Base-by-base conservation (phyloP, 2,329 filamentous ascomycete genomes). In the Claviceps sp. region DNA sequence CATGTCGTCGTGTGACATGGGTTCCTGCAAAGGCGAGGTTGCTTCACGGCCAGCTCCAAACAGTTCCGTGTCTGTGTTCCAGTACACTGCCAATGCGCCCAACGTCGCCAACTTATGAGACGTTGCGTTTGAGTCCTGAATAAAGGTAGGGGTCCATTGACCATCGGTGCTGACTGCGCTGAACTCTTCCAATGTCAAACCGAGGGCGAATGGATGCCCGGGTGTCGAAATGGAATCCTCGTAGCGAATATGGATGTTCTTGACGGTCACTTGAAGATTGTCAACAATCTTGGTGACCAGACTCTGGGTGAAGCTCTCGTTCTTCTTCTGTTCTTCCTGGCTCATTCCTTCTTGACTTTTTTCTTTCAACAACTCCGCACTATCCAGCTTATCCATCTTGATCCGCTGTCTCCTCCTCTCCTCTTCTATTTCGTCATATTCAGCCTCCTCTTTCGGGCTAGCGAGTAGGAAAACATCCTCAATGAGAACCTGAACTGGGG, bases 361-460 rank as follows among this genome's bases (percentile, higher is more conserved):
- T 64, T 97, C 91, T 67, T 95, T 95, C 57, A 98, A 72, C 57
- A 99, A 72, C 70, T 99, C 93, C 1, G 93, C 93, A 59, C 88
- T 95, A 66, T 98, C 93, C 6, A 99, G 78, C 70, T 96, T 95
- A 70, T 99, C 93, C 81, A 98, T 95, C 73, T 99, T 99, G 63
- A 98, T 78, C n/a, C 85, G 79, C 65, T 96, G 89, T 55, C 81
- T 82, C 63, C 93, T 79, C 50, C 82, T 79, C 59, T 91, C 87
- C 67, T 99, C 93, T 63, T 99, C 93, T 11, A 91, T 87, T 54
- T 90, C 82, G 59, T 98, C 84, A 66, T 95, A 97, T 61, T 90
- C 86, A 26, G 88, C 84, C 70, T 98, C 91, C 68, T 95, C 90
- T 68, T 93, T 95, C 2, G 93, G 94, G 6, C 90, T 94, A 5